These are phyloP conservation scores for Podospora conica DNA, from an alignment of 495 filamentous ascomycete species.

Conservation along the genomic window DNA sequence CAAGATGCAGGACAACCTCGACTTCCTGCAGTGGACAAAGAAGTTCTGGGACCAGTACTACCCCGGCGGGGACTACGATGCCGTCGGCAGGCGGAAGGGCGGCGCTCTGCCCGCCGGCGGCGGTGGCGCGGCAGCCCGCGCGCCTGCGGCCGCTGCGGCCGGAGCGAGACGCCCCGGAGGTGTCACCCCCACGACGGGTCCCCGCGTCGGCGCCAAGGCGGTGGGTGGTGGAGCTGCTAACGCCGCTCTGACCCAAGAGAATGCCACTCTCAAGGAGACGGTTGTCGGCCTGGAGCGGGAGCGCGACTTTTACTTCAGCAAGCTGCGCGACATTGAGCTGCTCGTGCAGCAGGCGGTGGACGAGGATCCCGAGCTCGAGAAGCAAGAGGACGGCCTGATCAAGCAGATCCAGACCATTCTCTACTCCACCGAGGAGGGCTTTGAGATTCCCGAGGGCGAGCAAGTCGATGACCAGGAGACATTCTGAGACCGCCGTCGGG, in stretches of 20 bases:
- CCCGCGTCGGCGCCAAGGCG: constrained; percentile 42
- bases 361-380: constrained; percentile 81
- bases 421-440: constrained; percentile 93
- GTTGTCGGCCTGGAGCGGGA: constrained; percentile 86
- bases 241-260: constrained; percentile 72
- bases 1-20: constrained; percentile 99
- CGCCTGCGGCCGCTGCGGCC: constrained; percentile 34
- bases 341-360: constrained; percentile 88
- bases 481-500: constrained; percentile 44
- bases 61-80: constrained; percentile 93
- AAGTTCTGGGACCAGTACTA: constrained; percentile 97
- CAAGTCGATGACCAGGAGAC: constrained; percentile 67
- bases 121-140: constrained; percentile 34
- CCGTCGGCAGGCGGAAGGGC: constrained; percentile 75
- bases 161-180: constrained; percentile 52
- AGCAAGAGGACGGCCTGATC: constrained; percentile 82
- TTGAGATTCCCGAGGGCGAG: constrained; percentile 74
- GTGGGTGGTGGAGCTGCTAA: constrained; percentile 50
- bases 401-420: constrained; percentile 94
- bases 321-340: constrained; percentile 92
- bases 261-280: constrained; percentile 74
- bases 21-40: constrained; percentile 97
- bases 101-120: constrained; percentile 50
- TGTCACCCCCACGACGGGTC: constrained; percentile 65
- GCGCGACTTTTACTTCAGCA: constrained; percentile 98